Evolutionary conservation across 805 yeast genomes (phyloP), one percentile per base, ranked within the genome.

Genomic region (Maudiozyma serrabonitensis): DNA sequence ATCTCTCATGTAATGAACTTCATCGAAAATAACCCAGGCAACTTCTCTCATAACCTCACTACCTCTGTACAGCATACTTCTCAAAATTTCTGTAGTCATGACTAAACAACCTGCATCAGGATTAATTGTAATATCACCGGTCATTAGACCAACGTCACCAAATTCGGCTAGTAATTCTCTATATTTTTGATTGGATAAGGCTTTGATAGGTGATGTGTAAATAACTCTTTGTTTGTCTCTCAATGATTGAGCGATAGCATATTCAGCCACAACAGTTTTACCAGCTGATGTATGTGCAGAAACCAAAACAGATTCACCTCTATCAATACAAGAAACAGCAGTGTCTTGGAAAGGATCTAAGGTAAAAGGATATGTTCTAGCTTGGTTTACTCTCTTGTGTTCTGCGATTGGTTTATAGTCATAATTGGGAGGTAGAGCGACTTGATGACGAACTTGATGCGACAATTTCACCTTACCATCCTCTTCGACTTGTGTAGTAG

Each of bases 261-360:
- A 90, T 65, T 90, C 97, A 1, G 97, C 97, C 41, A 90, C 97
- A 44, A 90, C 97, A 0, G 97, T 90, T 63, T 90, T 90, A 71
- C 97, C 97, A 11, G 97, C 97, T 46, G 96, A 89, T 0, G 97
- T 90, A 61, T 89, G 98, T 9, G 99, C 99, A 34, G 97, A 89
- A 5, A 93, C 99, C 57, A 93, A 74, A 23, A 93, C 99, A 1
- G 95, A 84, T 69, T 91, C 98, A 57, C 82, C 79, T 63, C 98
- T 76, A 66, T 93, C 98, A 55, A 93, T 93, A 70, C 98, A 91
- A 11, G 96, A 89, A 54, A 93, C 84, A 15, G 98, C 86, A 18
- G 96, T 90, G 58, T 93, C 96, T 72, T 93, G 99, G 75, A 93
- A 93, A 31, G 99, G 97, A 76, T 93, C 99, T 56, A 93, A 75